A percentile compares a stretch with the other conserved stretches of the same genome.
phyloP scores from a whole-genome alignment of 2,329 filamentous ascomycete genomes.

The Cordyceps javanica region DNA sequence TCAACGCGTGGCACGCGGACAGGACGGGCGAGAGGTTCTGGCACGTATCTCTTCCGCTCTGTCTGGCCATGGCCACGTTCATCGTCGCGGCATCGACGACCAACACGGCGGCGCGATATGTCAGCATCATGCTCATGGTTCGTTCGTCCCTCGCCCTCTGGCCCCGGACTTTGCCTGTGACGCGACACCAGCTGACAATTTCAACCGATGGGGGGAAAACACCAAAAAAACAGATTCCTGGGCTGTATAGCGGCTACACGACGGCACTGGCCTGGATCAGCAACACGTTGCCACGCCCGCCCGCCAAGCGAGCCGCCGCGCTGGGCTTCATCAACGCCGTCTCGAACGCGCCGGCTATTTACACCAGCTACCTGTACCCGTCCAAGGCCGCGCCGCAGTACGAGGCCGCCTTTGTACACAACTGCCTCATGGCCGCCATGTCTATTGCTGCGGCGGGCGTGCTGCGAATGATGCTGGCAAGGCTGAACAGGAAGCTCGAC shows the following conservation, averaged over 20 bases:
- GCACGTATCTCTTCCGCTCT: conserved; percentile 25
- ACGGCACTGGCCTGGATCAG: conserved; percentile 69
- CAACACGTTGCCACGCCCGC: conserved; percentile 68
- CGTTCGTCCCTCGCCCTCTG: neutral
- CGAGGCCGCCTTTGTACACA: conserved; percentile 59
- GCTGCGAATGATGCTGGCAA: conserved; percentile 55
- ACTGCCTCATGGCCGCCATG: conserved; percentile 58
- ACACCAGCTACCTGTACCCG: conserved; percentile 62
- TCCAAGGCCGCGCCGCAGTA: conserved; percentile 37
- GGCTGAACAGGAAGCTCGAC: conserved; percentile 65
- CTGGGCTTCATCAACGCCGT: conserved; percentile 68
- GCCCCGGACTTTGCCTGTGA: neutral
- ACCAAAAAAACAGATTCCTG: too few species aligned
- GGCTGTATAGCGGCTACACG: conserved; percentile 61
- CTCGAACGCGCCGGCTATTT: conserved; percentile 56
- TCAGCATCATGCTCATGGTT: conserved; percentile 67
- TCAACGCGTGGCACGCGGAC: conserved; percentile 22
- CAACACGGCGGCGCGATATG: conserved; percentile 19
- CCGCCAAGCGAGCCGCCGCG: conserved; percentile 63
- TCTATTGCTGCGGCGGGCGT: conserved; percentile 58
- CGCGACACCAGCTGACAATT: conserved; percentile 2
- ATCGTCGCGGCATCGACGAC: conserved; percentile 19
- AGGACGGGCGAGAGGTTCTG: conserved; percentile 24
- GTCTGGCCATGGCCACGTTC: conserved; percentile 19
- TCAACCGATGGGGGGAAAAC: too few species aligned